Percentiles rank a stretch among this genome's conserved stretches.
These are phyloP conservation scores for Trametes elegans DNA, from an alignment of 768 basidiomycete genomes.

Conservation along the genomic window DNA sequence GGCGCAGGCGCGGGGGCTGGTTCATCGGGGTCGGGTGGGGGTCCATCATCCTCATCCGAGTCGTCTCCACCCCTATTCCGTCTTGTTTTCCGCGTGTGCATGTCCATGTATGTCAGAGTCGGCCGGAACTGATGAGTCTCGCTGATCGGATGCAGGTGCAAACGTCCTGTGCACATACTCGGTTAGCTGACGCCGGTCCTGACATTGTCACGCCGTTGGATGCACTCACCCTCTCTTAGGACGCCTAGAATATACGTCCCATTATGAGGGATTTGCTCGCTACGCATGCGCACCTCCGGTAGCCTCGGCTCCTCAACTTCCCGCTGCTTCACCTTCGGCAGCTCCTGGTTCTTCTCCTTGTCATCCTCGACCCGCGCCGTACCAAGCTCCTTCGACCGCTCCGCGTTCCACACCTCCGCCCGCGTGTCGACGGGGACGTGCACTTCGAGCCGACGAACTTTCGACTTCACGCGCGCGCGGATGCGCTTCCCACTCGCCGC, in stretches of 20 bases:
- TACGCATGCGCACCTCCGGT: constrained; percentile 67
- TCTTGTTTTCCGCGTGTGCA: constrained; percentile 60
- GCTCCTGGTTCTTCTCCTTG: constrained; percentile 70
- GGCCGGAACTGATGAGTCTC: constrained; percentile 84
- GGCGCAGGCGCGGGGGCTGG: constrained; percentile 41
- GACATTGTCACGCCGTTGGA: no score
- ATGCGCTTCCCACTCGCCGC: constrained; percentile 71
- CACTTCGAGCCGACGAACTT: constrained; percentile 62
- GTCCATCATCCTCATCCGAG: constrained; percentile 76
- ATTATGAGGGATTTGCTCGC: constrained; percentile 65
- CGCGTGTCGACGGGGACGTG: constrained; percentile 83
- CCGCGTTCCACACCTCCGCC: constrained; percentile 77
- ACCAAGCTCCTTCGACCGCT: constrained; percentile 65
- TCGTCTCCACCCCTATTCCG: constrained; percentile 53
- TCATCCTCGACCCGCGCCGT: constrained; percentile 70
- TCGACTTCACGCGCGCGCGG: constrained; percentile 67
- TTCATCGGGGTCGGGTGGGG: constrained; percentile 80
- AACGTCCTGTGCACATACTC: constrained; percentile 46
- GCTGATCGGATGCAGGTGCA: constrained; percentile 76
- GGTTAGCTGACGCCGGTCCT: no score
- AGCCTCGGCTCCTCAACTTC: constrained; percentile 62
- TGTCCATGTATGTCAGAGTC: constrained; percentile 77
- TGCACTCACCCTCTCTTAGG: constrained; percentile 62
- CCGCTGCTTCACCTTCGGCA: constrained; percentile 37
- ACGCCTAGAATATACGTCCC: constrained; percentile 76